phyloP scores from a whole-genome alignment of 1,284 basidiomycete genomes.

The Ustilago trichophora region DNA sequence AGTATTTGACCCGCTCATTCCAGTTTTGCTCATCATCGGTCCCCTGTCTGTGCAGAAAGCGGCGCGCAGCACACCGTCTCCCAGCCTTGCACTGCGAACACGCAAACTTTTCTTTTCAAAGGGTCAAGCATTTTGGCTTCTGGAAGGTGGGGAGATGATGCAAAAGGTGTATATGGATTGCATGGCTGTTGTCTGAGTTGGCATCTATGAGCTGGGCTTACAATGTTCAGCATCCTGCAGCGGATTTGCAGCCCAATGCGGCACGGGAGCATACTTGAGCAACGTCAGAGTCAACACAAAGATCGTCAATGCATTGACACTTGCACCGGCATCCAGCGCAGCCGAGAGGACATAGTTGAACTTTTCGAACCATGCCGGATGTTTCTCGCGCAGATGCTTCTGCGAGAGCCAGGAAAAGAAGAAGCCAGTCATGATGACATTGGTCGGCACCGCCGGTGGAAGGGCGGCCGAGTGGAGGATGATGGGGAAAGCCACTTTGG shows the following conservation, averaged over 20 bases:
- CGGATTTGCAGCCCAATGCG: slow-evolving; percentile 52
- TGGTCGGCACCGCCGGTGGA: slow-evolving; percentile 67
- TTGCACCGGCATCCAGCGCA: slow-evolving; percentile 69
- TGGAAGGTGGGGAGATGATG: too few species aligned
- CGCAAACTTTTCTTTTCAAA: too few species aligned
- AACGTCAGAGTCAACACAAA: slow-evolving; percentile 66
- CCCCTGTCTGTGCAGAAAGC: too few species aligned
- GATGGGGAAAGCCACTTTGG: slow-evolving; percentile 69
- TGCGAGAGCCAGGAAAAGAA: slow-evolving; percentile 67
- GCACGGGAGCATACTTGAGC: slow-evolving; percentile 51
- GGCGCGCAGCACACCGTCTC: too few species aligned
- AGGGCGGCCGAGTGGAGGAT: slow-evolving; percentile 68
- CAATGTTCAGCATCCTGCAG: slow-evolving; percentile 47
- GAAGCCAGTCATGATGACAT: slow-evolving; percentile 69
- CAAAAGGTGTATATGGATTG: too few species aligned
- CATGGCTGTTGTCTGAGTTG: too few species aligned
- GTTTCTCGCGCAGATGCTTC: slow-evolving; percentile 66
- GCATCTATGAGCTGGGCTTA: slow-evolving; percentile 16
- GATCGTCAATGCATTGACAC: slow-evolving; percentile 68
- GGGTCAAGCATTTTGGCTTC: too few species aligned
- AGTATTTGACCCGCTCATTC: slow-evolving; percentile 18
- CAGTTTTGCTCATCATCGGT: neutral
- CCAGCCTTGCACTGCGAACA: too few species aligned
- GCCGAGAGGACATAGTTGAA: slow-evolving; percentile 66
- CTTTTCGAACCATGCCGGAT: slow-evolving; percentile 62